Base-by-base conservation (phyloP, 2,329 filamentous ascomycete genomes). In the Verticillium nonalfalfae region DNA sequence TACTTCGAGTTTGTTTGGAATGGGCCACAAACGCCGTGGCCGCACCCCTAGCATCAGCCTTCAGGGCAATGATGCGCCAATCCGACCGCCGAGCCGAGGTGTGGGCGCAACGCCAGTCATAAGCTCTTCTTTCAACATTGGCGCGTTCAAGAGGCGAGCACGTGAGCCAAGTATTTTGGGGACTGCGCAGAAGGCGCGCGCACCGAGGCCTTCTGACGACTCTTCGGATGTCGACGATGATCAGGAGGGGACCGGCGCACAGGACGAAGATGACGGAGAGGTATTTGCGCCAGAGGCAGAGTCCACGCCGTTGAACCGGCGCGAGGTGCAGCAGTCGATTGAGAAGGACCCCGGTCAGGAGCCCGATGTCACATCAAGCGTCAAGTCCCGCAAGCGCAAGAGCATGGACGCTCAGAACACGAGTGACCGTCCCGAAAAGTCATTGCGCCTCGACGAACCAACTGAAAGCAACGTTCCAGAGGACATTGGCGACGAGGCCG, bases 261-360 rank as follows among this genome's bases (percentile, higher is more conserved):
- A 61, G 15, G 58, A 31, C 69, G 69, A n/a, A 68, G 75, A 69
- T 11, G 52, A 72, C 69, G 72, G 80, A 66, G 67, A 82, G 78
- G 74, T 84, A 66, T 88, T 85, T 68, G 81, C 78, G 59, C 88
- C 81, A 0, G 86, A 90, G 61, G 86, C 85, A 34, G 87, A 90
- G 74, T 88, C 87, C 15, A 91, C 89, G 7, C 88, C 88, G 3
- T 68, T 89, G 33, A 82, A 85, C 62, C 73, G 81, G 21, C 75
- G 76, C 39, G 81, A 76, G 63, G 75, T 74, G 50, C 71, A 72
- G n/a, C 62, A 61, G 14, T n/a, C 40, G 68, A 71, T 35, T 63
- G 59, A 59, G 18, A 50, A 64, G 55, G 70, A 66, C 18, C 62
- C 61, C 7, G 66, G 66, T 15, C 63, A 64, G 26, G 64, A 57